These are phyloP conservation scores for Pseudozyma thailandica DNA, from an alignment of 1,284 basidiomycete genomes.

Conservation along the genomic window DNA sequence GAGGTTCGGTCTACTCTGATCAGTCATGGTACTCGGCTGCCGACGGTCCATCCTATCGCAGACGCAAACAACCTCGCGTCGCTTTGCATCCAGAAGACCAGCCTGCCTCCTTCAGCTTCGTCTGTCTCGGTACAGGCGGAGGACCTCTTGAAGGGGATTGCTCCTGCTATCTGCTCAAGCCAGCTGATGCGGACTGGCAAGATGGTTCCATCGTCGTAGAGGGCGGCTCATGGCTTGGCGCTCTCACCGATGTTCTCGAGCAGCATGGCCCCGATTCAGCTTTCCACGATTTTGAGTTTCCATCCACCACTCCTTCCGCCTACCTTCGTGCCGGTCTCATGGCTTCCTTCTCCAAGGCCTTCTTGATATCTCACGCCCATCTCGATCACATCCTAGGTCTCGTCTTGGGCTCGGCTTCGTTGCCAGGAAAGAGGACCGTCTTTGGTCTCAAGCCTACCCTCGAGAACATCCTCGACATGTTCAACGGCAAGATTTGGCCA, in stretches of 20 bases:
- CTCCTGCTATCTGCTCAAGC: slow-evolving; percentile 69
- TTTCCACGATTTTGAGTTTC: slow-evolving; percentile 59
- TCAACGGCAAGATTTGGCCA: slow-evolving; percentile 82
- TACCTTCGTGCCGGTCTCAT: slow-evolving; percentile 57
- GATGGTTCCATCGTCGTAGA: slow-evolving; percentile 67
- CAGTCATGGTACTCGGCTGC: slow-evolving; percentile 43
- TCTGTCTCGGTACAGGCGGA: slow-evolving; percentile 69
- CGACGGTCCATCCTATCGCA: slow-evolving; percentile 25
- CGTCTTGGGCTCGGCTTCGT: slow-evolving; percentile 78
- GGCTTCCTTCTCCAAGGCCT: slow-evolving; percentile 57
- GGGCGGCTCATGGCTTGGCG: slow-evolving; percentile 66
- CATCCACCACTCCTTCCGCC: slow-evolving; percentile 39
- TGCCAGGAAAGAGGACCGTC: slow-evolving; percentile 76
- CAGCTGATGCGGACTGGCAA: slow-evolving; percentile 61
- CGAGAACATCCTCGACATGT: slow-evolving; percentile 77
- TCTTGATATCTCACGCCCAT: slow-evolving; percentile 81
- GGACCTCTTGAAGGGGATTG: slow-evolving; percentile 69
- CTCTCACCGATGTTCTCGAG: slow-evolving; percentile 57
- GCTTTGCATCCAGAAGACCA: slow-evolving; percentile 40
- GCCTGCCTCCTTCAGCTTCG: slow-evolving; percentile 57
- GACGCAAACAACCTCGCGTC: slow-evolving; percentile 42
- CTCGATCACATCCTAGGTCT: slow-evolving; percentile 82
- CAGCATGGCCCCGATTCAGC: slow-evolving; percentile 53
- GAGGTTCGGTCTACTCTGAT: slow-evolving; percentile 30
- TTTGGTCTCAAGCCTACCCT: slow-evolving; percentile 76